Evolutionary conservation across 1,284 basidiomycete genomes (phyloP).

Genomic region (Trichosporon sp.): DNA sequence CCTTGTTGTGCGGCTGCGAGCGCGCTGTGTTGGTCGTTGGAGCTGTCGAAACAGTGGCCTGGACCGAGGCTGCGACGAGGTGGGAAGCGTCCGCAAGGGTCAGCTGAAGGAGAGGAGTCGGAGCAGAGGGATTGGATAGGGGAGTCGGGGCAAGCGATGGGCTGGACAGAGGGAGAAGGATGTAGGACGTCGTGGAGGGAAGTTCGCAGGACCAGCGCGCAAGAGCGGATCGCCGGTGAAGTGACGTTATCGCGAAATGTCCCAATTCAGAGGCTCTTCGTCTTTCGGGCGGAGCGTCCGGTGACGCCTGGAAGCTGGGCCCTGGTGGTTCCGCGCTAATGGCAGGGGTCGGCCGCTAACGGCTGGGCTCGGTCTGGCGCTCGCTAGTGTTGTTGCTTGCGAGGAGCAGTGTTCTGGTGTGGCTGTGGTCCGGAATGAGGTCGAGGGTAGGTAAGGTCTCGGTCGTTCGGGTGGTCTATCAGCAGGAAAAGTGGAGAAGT

Average conservation of each 20-base stretch:
- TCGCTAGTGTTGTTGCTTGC: not conserved
- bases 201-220: not conserved
- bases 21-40: not conserved
- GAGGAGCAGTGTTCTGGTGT: not conserved
- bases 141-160: not conserved
- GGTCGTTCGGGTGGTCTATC: not conserved
- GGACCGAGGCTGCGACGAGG: not conserved
- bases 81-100: not conserved
- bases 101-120: not conserved
- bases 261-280: not conserved
- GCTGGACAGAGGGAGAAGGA: not conserved
- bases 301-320: not conserved
- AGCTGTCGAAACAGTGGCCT: not conserved
- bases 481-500: not conserved
- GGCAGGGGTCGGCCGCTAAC: not conserved
- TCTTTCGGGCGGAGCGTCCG: not conserved
- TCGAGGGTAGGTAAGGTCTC: not conserved
- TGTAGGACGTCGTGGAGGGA: not conserved
- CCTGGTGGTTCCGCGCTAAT: not conserved
- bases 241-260: not conserved
- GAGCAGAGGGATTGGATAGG: not conserved
- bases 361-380: conserved; percentile 11
- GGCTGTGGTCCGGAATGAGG: not conserved
- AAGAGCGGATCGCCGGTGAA: not conserved
- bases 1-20: not conserved